Evolutionary conservation across 2,329 filamentous ascomycete genomes (phyloP).

Genomic region (Didymella lethalis): DNA sequence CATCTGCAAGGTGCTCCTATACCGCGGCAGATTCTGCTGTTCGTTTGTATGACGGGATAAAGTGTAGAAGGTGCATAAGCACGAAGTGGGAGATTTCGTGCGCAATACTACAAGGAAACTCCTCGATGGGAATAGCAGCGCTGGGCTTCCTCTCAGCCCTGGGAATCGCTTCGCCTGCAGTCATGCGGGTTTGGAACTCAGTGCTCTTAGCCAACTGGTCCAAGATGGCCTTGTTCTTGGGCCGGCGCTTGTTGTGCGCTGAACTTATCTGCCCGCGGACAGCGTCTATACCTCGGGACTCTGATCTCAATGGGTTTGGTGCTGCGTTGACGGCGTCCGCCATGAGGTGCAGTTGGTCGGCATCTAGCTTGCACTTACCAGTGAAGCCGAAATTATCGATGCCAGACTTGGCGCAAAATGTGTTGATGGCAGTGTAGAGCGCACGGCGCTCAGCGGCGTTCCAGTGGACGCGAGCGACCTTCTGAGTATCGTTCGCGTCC

Average conservation of each 20-base stretch:
- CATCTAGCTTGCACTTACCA: conserved; percentile 2
- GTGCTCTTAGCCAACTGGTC: conserved; percentile 5
- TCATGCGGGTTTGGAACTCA: conserved; percentile 3
- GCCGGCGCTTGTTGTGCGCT: conserved; percentile 11
- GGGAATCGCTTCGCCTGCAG: neutral
- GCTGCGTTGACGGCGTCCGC: conserved; percentile 13
- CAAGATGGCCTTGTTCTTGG: conserved; percentile 21
- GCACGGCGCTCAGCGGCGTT: conserved; percentile 15
- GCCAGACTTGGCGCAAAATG: conserved; percentile 12
- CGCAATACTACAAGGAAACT: conserved; percentile 2
- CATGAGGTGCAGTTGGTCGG: conserved; percentile 12
- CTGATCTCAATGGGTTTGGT: neutral
- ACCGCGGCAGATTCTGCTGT: too few relatives aligned
- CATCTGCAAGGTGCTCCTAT: too few relatives aligned
- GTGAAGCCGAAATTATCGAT: conserved; percentile 17
- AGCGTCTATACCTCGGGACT: conserved; percentile 15
- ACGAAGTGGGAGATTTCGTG: too few relatives aligned
- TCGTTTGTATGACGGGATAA: too few relatives aligned
- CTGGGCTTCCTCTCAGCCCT: conserved; percentile 1
- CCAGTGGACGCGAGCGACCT: conserved; percentile 17
- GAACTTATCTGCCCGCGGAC: conserved; percentile 22
- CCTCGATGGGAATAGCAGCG: conserved; percentile 1
- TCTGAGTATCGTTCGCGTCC: conserved; percentile 10
- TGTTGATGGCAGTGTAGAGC: conserved; percentile 18
- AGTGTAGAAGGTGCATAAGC: too few relatives aligned